Base-by-base conservation (phyloP, 176 grass and related monocot genomes). In the Musa beccarii region DNA sequence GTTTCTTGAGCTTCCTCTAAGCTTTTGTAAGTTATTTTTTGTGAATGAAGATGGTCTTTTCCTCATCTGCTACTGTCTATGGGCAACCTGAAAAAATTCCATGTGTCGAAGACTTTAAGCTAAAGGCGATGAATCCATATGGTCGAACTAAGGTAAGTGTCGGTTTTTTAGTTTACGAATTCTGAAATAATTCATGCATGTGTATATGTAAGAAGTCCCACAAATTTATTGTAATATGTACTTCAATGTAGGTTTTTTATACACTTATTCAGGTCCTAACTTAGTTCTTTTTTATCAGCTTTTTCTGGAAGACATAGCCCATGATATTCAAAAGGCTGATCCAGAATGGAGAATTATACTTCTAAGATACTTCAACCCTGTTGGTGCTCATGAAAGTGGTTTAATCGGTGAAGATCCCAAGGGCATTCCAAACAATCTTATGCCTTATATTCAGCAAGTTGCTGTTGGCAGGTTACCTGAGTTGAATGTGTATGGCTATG, bases 391-490 rank as follows among this genome's bases (percentile, higher is more conserved):
- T 82, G 79, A 83, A 78, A 91, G 86, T 83, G 93, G 88, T 21
- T 71, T 91, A 80, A 87, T 98, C 75, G 94, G 94, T 21, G 94
- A 98, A 81, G 90, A 98, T 79, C 90, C 90, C 63, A 91, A 71
- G 78, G 94, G 94, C 5, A 76, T 93, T 22, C 94, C 94, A 52
- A 98, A 98, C 85, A 98, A 98, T 79, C 77, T 98, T 59, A 87
- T 98, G 76, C 94, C 94, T 16, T 98, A 89, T 81, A 93, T 93
- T 69, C 88, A 98, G 78, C 95, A 93, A 87, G 95, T 93, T 14
- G 88, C 86, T 24, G 88, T 93, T 76, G 86, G 86, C 70, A 69
- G 88, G 75, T 83, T 83, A 49, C 83, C 90, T 61, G 79, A 84
- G 29, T 87, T 93, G 82, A 93, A 91, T 77, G 94, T 93, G 24